A percentile compares a stretch with the other conserved stretches of the same genome.
phyloP scores from a whole-genome alignment of 2,329 filamentous ascomycete genomes.

The Colletotrichum truncatum region DNA sequence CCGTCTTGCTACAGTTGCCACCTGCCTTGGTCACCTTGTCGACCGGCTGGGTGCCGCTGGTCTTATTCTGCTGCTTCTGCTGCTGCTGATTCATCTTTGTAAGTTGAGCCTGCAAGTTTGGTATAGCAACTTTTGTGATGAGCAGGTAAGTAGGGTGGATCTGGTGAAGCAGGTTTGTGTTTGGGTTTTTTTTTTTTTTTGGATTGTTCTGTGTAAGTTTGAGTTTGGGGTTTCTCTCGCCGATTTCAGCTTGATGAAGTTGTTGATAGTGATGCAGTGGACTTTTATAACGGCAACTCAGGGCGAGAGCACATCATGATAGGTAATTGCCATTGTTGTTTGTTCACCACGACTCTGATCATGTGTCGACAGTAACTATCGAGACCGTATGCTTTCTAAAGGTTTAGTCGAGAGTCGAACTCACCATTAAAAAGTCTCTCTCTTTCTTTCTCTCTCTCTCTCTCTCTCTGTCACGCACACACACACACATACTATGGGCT shows the following conservation, averaged over 20 bases:
- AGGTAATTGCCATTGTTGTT: neutral
- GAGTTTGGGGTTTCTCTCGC: neutral
- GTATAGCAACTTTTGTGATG: neutral
- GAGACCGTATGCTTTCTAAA: too few relatives aligned
- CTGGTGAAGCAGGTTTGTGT: too few relatives aligned
- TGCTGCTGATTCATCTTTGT: neutral
- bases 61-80: neutral
- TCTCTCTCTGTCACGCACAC: too few relatives aligned
- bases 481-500: too few relatives aligned
- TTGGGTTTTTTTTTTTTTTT: too few relatives aligned
- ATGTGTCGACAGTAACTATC: neutral
- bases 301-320: neutral
- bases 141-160: too few relatives aligned
- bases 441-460: too few relatives aligned
- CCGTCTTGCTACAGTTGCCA: neutral
- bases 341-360: neutral
- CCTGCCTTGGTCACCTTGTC: neutral
- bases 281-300: neutral
- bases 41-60: neutral
- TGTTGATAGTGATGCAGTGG: too few relatives aligned
- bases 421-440: neutral
- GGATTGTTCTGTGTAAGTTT: neutral
- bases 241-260: too few relatives aligned
- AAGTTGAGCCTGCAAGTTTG: neutral
- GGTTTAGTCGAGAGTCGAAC: too few relatives aligned